phyloP scores from a whole-genome alignment of 148 eudicot genomes.

The Vaccinium corymbosum region DNA sequence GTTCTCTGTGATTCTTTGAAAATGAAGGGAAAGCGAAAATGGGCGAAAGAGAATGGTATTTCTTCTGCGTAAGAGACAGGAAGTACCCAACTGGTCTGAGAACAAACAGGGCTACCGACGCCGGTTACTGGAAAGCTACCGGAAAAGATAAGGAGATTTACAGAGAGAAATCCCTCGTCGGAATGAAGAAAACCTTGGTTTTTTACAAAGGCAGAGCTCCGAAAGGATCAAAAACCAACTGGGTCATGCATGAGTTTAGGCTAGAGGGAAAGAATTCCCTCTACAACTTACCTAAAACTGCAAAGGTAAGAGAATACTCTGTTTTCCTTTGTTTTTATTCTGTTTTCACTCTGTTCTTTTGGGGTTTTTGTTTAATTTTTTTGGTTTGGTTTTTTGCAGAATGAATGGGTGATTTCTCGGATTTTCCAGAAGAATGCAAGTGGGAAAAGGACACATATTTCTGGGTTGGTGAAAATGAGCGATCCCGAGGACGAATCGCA shows the following conservation, averaged over 20 bases:
- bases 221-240: conserved; percentile 65
- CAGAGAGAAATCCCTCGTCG: conserved; percentile 43
- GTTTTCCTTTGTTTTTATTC: not conserved
- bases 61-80: conserved; percentile 61
- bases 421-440: conserved; percentile 54
- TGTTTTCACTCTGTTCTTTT: not conserved
- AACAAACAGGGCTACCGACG: conserved; percentile 70
- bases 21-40: conserved; percentile 56
- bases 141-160: conserved; percentile 88
- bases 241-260: conserved; percentile 93
- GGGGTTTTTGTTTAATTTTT: not conserved
- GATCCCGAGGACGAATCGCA: conserved; percentile 5
- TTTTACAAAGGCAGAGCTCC: conserved; percentile 88
- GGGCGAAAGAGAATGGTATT: conserved; percentile 85
- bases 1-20: not conserved
- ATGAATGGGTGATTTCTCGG: conserved; percentile 75
- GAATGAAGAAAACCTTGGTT: conserved; percentile 93
- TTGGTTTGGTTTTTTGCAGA: conserved; percentile 34
- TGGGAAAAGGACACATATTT: conserved; percentile 43
- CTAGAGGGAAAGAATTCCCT: conserved; percentile 48
- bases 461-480: conserved; percentile 22
- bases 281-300: conserved; percentile 26
- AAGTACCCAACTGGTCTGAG: conserved; percentile 75
- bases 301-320: conserved; percentile 30
- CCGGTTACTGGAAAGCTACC: conserved; percentile 89